Evolutionary conservation across 2,329 filamentous ascomycete genomes (phyloP).

Genomic region (Fusarium sp.): DNA sequence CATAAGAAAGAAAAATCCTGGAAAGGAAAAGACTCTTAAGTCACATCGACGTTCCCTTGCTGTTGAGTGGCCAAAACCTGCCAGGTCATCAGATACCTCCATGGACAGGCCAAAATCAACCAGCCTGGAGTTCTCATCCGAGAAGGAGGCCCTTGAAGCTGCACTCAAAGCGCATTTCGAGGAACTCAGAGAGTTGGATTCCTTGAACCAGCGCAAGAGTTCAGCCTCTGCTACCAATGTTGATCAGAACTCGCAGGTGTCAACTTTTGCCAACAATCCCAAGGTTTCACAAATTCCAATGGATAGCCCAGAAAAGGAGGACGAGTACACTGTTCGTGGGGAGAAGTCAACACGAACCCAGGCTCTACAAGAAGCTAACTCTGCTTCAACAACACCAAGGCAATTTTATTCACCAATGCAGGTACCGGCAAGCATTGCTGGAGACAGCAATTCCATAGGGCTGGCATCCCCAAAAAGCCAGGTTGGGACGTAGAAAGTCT

Average conservation of each 20-base stretch:
- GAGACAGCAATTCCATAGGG: background rate
- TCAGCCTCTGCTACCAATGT: background rate
- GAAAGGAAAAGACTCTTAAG: constrained; percentile 3
- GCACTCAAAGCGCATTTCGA: constrained; percentile 33
- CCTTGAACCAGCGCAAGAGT: background rate
- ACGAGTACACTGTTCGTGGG: background rate
- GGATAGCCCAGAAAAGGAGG: background rate
- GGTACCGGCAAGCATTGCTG: constrained; percentile 14
- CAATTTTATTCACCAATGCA: constrained; percentile 45
- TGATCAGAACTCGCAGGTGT: background rate
- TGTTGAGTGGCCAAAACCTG: constrained; percentile 22
- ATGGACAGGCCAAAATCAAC: background rate
- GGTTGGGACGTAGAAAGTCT: constrained; percentile 36
- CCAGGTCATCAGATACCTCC: background rate
- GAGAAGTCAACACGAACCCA: background rate
- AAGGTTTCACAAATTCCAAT: background rate
- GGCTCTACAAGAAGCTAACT: background rate
- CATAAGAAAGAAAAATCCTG: constrained; percentile 29
- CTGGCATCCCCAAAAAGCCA: constrained; percentile 7
- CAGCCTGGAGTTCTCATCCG: constrained; percentile 16
- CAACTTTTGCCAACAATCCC: background rate
- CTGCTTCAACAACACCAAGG: constrained; percentile 36
- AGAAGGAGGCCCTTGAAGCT: constrained; percentile 34
- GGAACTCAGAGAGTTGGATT: constrained; percentile 27
- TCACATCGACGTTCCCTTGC: constrained; percentile 6